phyloP scores from a whole-genome alignment of 2,329 filamentous ascomycete genomes.

The Cladosporium sp. region DNA sequence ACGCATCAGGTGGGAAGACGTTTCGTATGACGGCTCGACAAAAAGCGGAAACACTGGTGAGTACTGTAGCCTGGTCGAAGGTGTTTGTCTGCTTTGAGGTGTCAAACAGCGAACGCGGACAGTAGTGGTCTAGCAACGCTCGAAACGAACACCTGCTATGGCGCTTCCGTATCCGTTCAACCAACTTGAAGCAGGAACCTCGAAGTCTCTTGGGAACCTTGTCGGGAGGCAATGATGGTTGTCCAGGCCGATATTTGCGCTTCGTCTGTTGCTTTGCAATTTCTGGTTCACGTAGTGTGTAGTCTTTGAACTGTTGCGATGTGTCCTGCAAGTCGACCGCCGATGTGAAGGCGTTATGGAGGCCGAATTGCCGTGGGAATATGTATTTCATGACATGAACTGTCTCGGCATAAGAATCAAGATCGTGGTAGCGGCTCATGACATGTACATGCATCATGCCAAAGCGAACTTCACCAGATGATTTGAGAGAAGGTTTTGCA shows the following conservation, averaged over 20 bases:
- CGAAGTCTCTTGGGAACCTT: slow-evolving; percentile 55
- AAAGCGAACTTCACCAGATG: slow-evolving; percentile 65
- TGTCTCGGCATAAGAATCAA: slow-evolving; percentile 55
- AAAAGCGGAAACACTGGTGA: slow-evolving; percentile 75
- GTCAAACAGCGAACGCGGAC: slow-evolving; percentile 51
- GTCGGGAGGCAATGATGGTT: background rate
- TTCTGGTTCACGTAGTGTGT: slow-evolving; percentile 81
- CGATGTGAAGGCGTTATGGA: slow-evolving; percentile 91
- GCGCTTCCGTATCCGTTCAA: slow-evolving; percentile 67
- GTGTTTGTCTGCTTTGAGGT: slow-evolving; percentile 39
- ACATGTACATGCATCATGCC: slow-evolving; percentile 83
- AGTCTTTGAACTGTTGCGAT: slow-evolving; percentile 76
- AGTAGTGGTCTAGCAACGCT: slow-evolving; percentile 79
- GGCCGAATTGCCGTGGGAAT: slow-evolving; percentile 83
- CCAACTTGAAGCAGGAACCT: slow-evolving; percentile 59
- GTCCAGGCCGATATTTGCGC: background rate
- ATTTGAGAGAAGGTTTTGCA: slow-evolving; percentile 69
- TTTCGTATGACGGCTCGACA: slow-evolving; percentile 73
- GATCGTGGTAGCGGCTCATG: slow-evolving; percentile 67
- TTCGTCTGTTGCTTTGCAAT: slow-evolving; percentile 48
- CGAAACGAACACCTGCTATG: slow-evolving; percentile 77
- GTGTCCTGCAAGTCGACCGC: slow-evolving; percentile 65
- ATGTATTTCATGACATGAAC: slow-evolving; percentile 84
- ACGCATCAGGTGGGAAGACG: slow-evolving; percentile 73
- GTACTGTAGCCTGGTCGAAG: slow-evolving; percentile 67